Conservation (phyloP, 164 flowering plant species). For the Pachysandra terminalis region DNA sequence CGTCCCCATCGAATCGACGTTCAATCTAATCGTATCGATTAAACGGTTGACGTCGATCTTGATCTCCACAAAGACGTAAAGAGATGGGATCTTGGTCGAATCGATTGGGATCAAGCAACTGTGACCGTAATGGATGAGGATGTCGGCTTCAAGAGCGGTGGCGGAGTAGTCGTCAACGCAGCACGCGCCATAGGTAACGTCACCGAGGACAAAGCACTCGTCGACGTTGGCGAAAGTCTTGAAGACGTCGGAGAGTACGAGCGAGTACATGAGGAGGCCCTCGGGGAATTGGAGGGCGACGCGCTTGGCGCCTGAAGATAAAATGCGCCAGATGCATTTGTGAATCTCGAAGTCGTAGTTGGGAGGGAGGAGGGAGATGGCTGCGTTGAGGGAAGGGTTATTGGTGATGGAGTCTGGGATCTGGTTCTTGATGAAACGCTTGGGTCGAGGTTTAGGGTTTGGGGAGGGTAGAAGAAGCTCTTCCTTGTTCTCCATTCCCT, state of each 20-base stretch:
- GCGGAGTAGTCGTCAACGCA: constrained; percentile 93
- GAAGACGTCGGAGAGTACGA: constrained; percentile 78
- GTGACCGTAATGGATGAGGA: constrained; percentile 91
- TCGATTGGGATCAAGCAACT: constrained; percentile 88
- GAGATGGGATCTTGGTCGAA: constrained; percentile 58
- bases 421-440: constrained; percentile 77
- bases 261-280: constrained; percentile 92
- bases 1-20: constrained; percentile 8
- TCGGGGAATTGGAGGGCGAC: constrained; percentile 97
- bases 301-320: constrained; percentile 51
- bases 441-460: constrained; percentile 41
- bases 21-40: constrained; percentile 42
- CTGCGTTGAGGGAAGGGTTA: constrained; percentile 67
- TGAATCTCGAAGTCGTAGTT: constrained; percentile 94
- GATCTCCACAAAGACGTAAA: constrained; percentile 91
- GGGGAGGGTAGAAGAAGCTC: constrained; percentile 11
- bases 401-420: constrained; percentile 77
- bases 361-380: constrained; percentile 73
- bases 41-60: constrained; percentile 55
- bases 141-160: constrained; percentile 68
- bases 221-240: constrained; percentile 52
- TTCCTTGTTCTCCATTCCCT: constrained; percentile 5
- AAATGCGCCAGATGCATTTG: constrained; percentile 82
- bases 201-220: constrained; percentile 81
- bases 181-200: constrained; percentile 97